Evolutionary conservation across 345 rosid genomes (phyloP).

Genomic region (Triadica sebifera): DNA sequence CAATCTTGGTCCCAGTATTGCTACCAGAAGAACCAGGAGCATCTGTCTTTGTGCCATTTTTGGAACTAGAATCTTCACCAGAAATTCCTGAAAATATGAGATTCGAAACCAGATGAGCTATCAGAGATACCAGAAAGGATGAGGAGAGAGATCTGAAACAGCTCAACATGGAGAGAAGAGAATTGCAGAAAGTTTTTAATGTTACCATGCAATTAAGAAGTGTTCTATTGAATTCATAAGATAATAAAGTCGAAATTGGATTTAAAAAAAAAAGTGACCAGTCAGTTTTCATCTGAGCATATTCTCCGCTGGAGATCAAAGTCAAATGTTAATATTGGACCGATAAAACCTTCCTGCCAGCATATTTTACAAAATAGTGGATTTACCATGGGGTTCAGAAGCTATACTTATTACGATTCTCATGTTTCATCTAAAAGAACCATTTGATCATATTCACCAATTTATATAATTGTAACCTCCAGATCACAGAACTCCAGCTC

Average conservation of each 20-base stretch:
- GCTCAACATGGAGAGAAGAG: neutral
- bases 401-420: no score
- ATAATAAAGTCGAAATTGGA: neutral
- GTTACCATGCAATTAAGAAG: neutral
- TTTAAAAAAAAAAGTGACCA: no score
- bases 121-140: neutral
- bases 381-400: no score
- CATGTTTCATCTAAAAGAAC: neutral
- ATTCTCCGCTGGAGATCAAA: neutral
- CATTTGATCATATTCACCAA: neutral
- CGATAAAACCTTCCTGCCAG: neutral
- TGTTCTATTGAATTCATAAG: neutral
- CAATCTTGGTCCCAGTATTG: constrained; percentile 48
- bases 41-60: constrained; percentile 36
- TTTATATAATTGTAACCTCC: neutral
- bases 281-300: neutral
- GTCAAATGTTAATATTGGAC: neutral
- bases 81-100: constrained; percentile 45
- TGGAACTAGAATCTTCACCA: constrained; percentile 45
- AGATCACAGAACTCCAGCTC: neutral
- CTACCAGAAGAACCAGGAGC: constrained; percentile 42
- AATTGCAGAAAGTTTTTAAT: neutral
- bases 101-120: neutral
- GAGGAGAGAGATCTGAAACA: constrained; percentile 25
- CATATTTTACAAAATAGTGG: neutral